These are phyloP conservation scores for Gaeumannomyces tritici DNA, from an alignment of 2,329 filamentous ascomycete genomes.

Conservation along the genomic window DNA sequence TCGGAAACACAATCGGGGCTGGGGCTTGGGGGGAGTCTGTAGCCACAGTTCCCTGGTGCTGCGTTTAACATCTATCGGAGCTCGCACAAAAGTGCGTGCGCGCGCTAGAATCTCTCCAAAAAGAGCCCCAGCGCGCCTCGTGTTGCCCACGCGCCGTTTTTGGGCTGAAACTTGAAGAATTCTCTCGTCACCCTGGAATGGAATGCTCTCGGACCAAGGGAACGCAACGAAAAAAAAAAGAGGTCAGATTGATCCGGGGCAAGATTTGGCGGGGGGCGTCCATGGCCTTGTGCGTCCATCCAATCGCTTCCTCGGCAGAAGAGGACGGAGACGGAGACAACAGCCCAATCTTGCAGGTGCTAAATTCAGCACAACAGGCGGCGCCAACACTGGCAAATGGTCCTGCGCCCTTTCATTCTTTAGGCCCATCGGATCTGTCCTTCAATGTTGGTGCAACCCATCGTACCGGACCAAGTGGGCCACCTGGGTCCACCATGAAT, in stretches of 20 bases:
- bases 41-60: background rate
- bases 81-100: background rate
- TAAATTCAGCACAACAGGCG: background rate
- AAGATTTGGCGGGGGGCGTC: conserved; percentile 1
- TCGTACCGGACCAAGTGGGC: background rate
- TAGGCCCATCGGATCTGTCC: conserved; percentile 2
- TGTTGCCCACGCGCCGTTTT: background rate
- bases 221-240: background rate
- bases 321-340: background rate
- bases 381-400: background rate
- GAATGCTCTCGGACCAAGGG: background rate
- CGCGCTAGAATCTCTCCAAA: background rate
- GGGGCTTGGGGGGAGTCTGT: background rate
- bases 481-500: background rate
- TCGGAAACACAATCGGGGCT: background rate
- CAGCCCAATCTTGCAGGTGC: background rate
- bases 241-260: background rate
- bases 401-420: background rate
- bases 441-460: background rate
- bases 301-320: background rate
- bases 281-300: background rate
- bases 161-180: background rate
- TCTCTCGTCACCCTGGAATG: background rate
- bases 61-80: too few relatives aligned
- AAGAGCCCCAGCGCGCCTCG: background rate